Base-by-base conservation (phyloP, 257 asterid species). In the Apocynum venetum region DNA sequence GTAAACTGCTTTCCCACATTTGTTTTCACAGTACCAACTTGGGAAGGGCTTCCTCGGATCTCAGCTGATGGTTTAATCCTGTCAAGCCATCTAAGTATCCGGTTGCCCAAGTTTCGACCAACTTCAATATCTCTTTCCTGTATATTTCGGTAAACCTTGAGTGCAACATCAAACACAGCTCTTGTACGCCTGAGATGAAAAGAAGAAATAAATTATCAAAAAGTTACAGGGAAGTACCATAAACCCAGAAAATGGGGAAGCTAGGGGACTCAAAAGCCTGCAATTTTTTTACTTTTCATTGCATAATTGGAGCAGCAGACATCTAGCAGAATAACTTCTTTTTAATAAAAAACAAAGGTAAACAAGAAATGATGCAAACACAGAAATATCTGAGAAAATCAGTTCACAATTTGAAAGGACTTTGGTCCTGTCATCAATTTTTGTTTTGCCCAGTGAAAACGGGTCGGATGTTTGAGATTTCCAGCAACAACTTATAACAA, bases 111-210 rank as follows among this genome's bases (percentile, higher is more conserved):
- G 84, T 87, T 93, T 73, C 92, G 88, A 65, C 99, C 99, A 74
- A 89, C 97, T 85, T 93, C 97, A 74, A 93, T 87, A 73, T 95
- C 98, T 80, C 94, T 91, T 76, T 88, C 92, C 79, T 93, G 99
- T 82, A 95, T 76, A 83, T 75, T 90, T 76, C 52, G 87, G 79
- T 95, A 97, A 80, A 90, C 89, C 74, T 13, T 90, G 86, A 95
- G 89, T 41, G 96, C 98, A 79, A 84, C 47, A 57, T 91, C 94
- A 83, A 95, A 95, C 75, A 83, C 86, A 82, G 72, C 80, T 20
- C 99, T 85, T 60, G 94, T 95, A 76, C 93, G 96, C 77, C 99
- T 95, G 94, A 71, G 80, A 82, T 73, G 74, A 71, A 76, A 61
- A n/a, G 80, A 31, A 63, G 64, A 74, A 44, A 12, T 14, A 41